Evolutionary conservation across 192 early-diverging fungal genomes (phyloP), one percentile per base, ranked within the genome.

Genomic region (Backusella tuberculispora): DNA sequence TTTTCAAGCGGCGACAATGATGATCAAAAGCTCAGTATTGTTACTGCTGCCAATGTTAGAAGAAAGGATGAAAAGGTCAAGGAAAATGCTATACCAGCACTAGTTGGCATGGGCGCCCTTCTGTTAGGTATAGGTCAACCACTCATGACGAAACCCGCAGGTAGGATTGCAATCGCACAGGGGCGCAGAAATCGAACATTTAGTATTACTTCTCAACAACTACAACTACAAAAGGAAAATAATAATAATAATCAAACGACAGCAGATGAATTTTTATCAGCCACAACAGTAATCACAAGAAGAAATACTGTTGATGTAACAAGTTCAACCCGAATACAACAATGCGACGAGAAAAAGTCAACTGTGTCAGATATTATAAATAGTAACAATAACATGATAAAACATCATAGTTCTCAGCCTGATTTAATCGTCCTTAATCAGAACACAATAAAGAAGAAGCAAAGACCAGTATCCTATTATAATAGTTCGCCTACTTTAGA

Each of bases 61-160:
- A 73, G 74, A 79, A 80, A 84, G 2, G 2, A 34, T 34, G 29
- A 84, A 38, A 89, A 86, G 74, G 91, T 92, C 34, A 82, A 79
- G 38, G 91, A 93, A 74, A 94, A 95, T 80, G 81, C 87, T 1
- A 74, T 86, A 29, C 92, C 96, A 19, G 93, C 95, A 4, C 66
- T 98, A 24, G 93, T 98, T 6, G 96, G 96, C 1, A 94, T 98
- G 60, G 90, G 94, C 17, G 88, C 92, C 8, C 84, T 94, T 50
- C 76, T 95, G 44, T 87, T 90, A 7, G 93, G 90, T 15, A 83
- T 90, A 43, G 94, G 85, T 3, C 84, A 91, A 66, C 93, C 96
- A 26, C 43, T 86, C 40, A 87, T 95, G 78, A 90, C 88, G 4
- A 88, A 84, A 48, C 80, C 85, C 17, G 86, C 90, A 46, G 89